Evolutionary conservation across 148 eudicot species (phyloP).

Genomic region (Amaranthus cruentus): DNA sequence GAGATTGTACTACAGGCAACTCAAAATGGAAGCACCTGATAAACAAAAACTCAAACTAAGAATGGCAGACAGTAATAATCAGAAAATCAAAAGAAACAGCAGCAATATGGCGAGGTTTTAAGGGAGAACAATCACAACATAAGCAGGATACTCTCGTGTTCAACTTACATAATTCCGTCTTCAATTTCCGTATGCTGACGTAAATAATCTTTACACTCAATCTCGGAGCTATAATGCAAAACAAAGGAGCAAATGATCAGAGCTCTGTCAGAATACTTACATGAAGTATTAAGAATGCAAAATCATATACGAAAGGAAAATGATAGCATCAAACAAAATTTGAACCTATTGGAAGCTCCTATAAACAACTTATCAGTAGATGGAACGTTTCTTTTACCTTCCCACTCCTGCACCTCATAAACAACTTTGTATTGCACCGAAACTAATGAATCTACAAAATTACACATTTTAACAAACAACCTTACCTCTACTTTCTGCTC

Average conservation of each 20-base stretch:
- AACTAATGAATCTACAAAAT: neutral
- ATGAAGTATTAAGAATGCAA: neutral
- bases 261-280: neutral
- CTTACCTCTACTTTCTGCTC: slow-evolving; percentile 10
- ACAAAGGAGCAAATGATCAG: neutral
- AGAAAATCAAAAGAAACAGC: neutral
- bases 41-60: neutral
- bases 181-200: neutral
- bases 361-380: slow-evolving; percentile 7
- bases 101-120: too few relatives aligned
- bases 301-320: neutral
- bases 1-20: slow-evolving; percentile 12
- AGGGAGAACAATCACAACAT: too few relatives aligned
- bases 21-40: slow-evolving; percentile 12
- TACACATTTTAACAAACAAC: neutral
- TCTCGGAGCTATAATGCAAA: neutral
- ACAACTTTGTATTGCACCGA: neutral
- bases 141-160: neutral
- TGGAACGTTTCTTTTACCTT: slow-evolving; percentile 11
- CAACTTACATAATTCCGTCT: slow-evolving; percentile 12
- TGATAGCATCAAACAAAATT: neutral
- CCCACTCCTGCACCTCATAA: slow-evolving; percentile 5
- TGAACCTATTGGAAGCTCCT: slow-evolving; percentile 15
- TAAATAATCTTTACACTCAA: neutral
- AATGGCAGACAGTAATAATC: neutral